Conservation (phyloP, 108 stramenopile genomes). For the Cyclotella baltica region DNA sequence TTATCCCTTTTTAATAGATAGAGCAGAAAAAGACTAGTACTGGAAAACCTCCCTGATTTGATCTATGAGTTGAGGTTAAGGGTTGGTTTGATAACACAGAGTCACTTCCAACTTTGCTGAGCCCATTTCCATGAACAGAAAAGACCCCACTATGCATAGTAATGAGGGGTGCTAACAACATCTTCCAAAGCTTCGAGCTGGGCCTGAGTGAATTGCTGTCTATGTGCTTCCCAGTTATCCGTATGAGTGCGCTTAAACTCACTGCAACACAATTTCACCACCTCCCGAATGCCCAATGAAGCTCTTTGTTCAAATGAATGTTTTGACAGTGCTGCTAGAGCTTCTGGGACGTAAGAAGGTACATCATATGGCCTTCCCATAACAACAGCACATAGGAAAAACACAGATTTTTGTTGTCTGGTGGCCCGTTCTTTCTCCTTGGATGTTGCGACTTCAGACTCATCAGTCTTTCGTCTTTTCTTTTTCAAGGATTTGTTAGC, state of each 20-base stretch:
- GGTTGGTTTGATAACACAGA: no score
- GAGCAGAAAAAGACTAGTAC: no score
- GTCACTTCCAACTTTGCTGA: no score
- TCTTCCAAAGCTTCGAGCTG: slow-evolving; percentile 89
- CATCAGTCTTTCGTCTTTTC: slow-evolving; percentile 57
- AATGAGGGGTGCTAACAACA: slow-evolving; percentile 91
- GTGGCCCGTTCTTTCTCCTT: slow-evolving; percentile 70
- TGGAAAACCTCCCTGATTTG: no score
- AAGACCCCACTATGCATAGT: slow-evolving; percentile 75
- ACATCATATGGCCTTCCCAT: slow-evolving; percentile 87
- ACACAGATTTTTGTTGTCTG: slow-evolving; percentile 85
- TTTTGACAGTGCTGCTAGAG: slow-evolving; percentile 86
- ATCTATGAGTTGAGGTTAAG: no score
- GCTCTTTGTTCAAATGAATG: slow-evolving; percentile 89
- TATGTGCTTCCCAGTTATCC: slow-evolving; percentile 92
- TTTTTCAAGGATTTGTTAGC: slow-evolving; percentile 82
- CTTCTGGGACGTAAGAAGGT: slow-evolving; percentile 80
- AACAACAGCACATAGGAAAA: slow-evolving; percentile 82
- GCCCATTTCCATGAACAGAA: no score
- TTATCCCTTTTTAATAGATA: no score
- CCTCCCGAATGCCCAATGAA: slow-evolving; percentile 85
- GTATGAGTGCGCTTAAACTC: slow-evolving; percentile 93
- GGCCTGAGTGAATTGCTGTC: slow-evolving; percentile 77
- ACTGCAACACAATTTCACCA: slow-evolving; percentile 85
- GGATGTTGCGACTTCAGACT: slow-evolving; percentile 41